Conservation (phyloP, 305 asterid species). For the Plantago coronopus region DNA sequence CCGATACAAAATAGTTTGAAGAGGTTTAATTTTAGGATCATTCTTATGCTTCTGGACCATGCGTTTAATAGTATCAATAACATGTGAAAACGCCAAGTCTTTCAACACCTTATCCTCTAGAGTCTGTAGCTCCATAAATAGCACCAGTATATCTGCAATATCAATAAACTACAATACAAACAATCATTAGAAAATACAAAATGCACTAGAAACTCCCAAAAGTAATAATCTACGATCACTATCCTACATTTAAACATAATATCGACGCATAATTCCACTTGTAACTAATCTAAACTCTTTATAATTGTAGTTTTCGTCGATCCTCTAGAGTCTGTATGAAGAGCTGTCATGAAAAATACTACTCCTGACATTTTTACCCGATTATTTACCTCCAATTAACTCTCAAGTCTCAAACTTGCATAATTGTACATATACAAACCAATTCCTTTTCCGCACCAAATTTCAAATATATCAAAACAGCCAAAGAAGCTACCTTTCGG, state of each 20-base stretch:
- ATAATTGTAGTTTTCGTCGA: too few relatives aligned
- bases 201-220: too few relatives aligned
- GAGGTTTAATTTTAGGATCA: conserved; percentile 66
- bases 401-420: too few relatives aligned
- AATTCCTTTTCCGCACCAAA: too few relatives aligned
- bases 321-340: not conserved
- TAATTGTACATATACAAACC: too few relatives aligned
- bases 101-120: conserved; percentile 66
- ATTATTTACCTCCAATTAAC: too few relatives aligned
- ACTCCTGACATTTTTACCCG: too few relatives aligned
- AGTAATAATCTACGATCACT: too few relatives aligned
- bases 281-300: too few relatives aligned
- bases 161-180: conserved; percentile 52
- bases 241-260: too few relatives aligned
- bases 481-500: conserved; percentile 46
- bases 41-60: conserved; percentile 92
- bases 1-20: conserved; percentile 66
- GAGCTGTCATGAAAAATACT: not conserved
- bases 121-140: conserved; percentile 91
- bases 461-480: not conserved
- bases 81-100: conserved; percentile 65
- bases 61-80: conserved; percentile 59
- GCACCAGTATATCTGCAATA: conserved; percentile 53
- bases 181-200: not conserved
- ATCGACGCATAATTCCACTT: too few relatives aligned